These are phyloP conservation scores for Stephanodiscus triporus DNA, from an alignment of 108 stramenopile genomes.

Conservation along the genomic window DNA sequence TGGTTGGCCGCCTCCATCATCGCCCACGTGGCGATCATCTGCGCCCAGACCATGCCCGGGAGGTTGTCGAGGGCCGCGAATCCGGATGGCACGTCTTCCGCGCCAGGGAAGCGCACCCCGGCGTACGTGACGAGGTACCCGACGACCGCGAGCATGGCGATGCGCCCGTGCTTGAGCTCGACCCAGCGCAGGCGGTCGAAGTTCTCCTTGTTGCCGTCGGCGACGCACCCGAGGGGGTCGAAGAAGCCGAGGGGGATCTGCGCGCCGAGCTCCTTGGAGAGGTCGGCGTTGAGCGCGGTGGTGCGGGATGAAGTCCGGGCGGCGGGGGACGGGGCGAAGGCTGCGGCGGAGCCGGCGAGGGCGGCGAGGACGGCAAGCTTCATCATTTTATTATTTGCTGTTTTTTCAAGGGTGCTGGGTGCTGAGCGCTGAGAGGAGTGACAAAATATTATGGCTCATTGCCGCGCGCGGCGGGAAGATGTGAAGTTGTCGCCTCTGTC, in stretches of 20 bases:
- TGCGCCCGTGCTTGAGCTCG: slow-evolving; percentile 64
- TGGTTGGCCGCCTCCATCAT: slow-evolving; percentile 50
- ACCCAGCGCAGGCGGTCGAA: slow-evolving; percentile 66
- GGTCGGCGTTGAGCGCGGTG: slow-evolving; percentile 49
- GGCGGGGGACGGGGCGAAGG: slow-evolving; percentile 35
- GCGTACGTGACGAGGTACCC: slow-evolving; percentile 78
- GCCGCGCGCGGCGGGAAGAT: too few species aligned
- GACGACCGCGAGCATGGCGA: slow-evolving; percentile 62
- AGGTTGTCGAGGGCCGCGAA: slow-evolving; percentile 61
- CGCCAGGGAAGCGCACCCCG: slow-evolving; percentile 79
- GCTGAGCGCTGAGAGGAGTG: too few species aligned
- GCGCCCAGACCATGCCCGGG: slow-evolving; percentile 57
- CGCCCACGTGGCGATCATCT: slow-evolving; percentile 66
- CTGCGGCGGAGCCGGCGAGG: slow-evolving; percentile 60
- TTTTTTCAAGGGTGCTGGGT: too few species aligned
- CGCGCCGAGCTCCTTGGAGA: slow-evolving; percentile 86
- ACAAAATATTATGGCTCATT: too few species aligned
- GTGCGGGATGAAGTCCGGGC: slow-evolving; percentile 24
- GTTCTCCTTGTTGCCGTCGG: slow-evolving; percentile 60
- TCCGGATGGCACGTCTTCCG: slow-evolving; percentile 71
- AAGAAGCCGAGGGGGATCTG: slow-evolving; percentile 64
- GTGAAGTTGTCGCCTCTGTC: too few species aligned
- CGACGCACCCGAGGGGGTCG: slow-evolving; percentile 66
- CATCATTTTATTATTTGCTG: slow-evolving; percentile 45
- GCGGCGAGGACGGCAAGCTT: slow-evolving; percentile 51